phyloP scores from a whole-genome alignment of 2,329 filamentous ascomycete species.

The Berkeleyomyces basicola region DNA sequence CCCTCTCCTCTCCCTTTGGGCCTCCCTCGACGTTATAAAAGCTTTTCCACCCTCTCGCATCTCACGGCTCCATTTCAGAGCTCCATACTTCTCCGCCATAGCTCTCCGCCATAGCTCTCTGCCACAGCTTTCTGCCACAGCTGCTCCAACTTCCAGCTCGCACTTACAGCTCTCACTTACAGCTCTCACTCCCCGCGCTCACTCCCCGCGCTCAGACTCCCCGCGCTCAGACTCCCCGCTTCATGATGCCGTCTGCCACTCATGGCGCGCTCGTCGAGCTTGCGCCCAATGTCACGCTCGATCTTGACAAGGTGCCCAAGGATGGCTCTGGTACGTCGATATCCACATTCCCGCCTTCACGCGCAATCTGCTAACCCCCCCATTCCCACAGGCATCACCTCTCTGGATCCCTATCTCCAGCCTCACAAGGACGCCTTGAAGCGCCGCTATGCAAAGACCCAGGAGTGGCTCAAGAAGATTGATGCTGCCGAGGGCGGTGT shows the following conservation, averaged over 20 bases:
- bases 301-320: conserved; percentile 28
- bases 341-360: neutral
- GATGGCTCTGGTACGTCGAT: conserved; percentile 52
- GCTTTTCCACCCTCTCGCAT: neutral
- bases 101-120: conserved; percentile 3
- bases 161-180: neutral
- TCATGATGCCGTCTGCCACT: conserved; percentile 10
- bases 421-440: conserved; percentile 68
- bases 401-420: conserved; percentile 76
- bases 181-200: no score
- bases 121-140: neutral
- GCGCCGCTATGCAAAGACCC: conserved; percentile 59
- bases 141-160: neutral
- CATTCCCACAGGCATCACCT: conserved; percentile 50
- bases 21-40: neutral
- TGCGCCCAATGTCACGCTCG: conserved; percentile 13
- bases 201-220: no score
- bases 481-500: conserved; percentile 73
- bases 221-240: neutral
- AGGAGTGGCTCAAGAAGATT: conserved; percentile 75
- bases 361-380: neutral
- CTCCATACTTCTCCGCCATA: neutral
- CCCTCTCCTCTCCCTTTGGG: no score
- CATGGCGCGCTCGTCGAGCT: conserved; percentile 10
- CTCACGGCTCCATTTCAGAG: neutral